Conservation (phyloP, 495 filamentous ascomycete species). For the Evernia prunastri region DNA sequence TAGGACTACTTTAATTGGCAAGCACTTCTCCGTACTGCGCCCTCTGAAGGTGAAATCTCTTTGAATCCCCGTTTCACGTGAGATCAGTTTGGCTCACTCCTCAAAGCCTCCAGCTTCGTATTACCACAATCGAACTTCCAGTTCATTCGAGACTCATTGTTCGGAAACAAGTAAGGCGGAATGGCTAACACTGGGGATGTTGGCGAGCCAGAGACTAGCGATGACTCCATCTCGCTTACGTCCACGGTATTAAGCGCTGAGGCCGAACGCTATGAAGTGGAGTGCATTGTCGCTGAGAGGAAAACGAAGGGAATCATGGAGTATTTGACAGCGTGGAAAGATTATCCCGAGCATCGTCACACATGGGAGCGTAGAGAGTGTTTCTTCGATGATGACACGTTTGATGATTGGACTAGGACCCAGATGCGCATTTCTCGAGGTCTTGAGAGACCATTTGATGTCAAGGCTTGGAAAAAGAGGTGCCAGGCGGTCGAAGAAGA, state of each 20-base stretch:
- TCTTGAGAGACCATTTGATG: constrained; percentile 40
- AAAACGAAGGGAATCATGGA: constrained; percentile 32
- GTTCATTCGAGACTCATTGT: neutral
- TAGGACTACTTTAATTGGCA: neutral
- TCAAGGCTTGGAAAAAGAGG: constrained; percentile 40
- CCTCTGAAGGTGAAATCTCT: neutral
- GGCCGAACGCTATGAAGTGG: constrained; percentile 40
- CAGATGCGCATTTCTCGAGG: constrained; percentile 42
- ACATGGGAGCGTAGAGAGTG: constrained; percentile 60
- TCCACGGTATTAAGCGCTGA: constrained; percentile 46
- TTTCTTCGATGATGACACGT: constrained; percentile 44
- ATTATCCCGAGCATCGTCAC: constrained; percentile 49
- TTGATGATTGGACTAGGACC: constrained; percentile 48
- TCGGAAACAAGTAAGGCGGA: neutral
- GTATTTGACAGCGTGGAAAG: constrained; percentile 63
- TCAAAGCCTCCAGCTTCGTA: neutral
- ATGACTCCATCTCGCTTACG: constrained; percentile 56
- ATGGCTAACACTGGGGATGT: constrained; percentile 5
- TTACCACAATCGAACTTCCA: neutral
- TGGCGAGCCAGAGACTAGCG: constrained; percentile 23
- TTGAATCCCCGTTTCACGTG: neutral
- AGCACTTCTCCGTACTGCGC: neutral
- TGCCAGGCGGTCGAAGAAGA: constrained; percentile 26
- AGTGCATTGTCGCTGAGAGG: constrained; percentile 45
- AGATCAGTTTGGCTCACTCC: neutral